These are phyloP conservation scores for Xylaria sp. DNA, from an alignment of 2,329 filamentous ascomycete species.

Conservation along the genomic window DNA sequence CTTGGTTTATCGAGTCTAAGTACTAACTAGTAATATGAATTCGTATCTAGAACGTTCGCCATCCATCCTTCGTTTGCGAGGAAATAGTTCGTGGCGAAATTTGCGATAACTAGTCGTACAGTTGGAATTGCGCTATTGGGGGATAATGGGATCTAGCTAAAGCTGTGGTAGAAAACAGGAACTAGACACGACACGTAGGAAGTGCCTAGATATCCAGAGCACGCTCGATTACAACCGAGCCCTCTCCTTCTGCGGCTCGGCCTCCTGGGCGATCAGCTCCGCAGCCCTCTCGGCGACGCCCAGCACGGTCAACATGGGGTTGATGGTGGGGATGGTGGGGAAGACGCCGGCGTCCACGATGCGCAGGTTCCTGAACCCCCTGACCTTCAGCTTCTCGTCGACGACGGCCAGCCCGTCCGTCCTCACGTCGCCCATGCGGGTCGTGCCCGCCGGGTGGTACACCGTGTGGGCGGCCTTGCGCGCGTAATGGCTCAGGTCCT, in stretches of 20 bases:
- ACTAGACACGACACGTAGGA: background rate
- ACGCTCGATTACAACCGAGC: conserved; percentile 36
- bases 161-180: background rate
- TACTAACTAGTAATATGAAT: background rate
- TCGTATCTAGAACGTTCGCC: background rate
- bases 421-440: conserved; percentile 80
- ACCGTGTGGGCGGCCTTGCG: conserved; percentile 83
- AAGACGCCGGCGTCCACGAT: conserved; percentile 89
- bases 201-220: background rate
- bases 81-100: background rate
- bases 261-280: conserved; percentile 78
- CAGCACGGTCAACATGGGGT: conserved; percentile 89
- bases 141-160: background rate
- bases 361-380: conserved; percentile 71
- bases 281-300: conserved; percentile 82
- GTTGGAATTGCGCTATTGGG: background rate
- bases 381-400: conserved; percentile 72
- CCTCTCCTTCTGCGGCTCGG: conserved; percentile 45
- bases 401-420: conserved; percentile 77
- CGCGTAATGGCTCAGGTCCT: conserved; percentile 80
- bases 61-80: background rate
- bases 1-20: background rate
- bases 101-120: background rate
- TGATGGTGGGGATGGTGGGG: conserved; percentile 83
- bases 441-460: conserved; percentile 87